Evolutionary conservation across 1,284 basidiomycete species (phyloP).

Genomic region (Fomitopsis schrenkii): DNA sequence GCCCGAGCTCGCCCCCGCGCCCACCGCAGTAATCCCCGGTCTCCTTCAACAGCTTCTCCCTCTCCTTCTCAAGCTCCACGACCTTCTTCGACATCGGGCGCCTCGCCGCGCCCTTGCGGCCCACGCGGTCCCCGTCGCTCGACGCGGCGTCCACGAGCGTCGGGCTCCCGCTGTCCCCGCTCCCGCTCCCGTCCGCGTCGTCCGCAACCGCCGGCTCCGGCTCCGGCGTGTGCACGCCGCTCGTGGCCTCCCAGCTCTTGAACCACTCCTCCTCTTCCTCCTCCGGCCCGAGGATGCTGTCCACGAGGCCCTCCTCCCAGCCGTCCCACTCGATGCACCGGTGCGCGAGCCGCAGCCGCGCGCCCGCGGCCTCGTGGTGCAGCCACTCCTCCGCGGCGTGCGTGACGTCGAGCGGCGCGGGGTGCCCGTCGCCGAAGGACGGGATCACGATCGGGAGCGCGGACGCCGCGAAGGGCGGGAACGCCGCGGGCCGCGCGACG

Average conservation of each 20-base stretch:
- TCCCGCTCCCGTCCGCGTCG: conserved; percentile 10
- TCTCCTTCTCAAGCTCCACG: conserved; percentile 50
- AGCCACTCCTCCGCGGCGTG: conserved; percentile 65
- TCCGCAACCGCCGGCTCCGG: background rate
- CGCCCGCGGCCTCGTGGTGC: conserved; percentile 60
- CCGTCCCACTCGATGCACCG: conserved; percentile 81
- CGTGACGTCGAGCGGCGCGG: conserved; percentile 23
- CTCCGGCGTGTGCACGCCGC: conserved; percentile 9
- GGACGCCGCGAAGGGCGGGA: background rate
- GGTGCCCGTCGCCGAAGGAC: conserved; percentile 11
- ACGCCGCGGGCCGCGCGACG: conserved; percentile 21
- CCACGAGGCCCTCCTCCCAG: conserved; percentile 78
- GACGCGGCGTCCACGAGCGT: conserved; percentile 20
- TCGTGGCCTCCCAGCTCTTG: conserved; percentile 31
- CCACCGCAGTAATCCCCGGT: conserved; percentile 74
- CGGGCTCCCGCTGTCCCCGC: conserved; percentile 16
- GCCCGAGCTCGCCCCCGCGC: conserved; percentile 68
- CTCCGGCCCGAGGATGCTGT: conserved; percentile 66
- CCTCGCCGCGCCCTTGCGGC: conserved; percentile 3
- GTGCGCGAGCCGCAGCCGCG: conserved; percentile 66
- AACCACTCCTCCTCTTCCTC: conserved; percentile 71
- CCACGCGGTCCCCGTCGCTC: conserved; percentile 11
- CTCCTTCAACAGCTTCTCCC: conserved; percentile 61
- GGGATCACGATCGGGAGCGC: background rate
- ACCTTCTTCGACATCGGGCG: conserved; percentile 20